Conservation (phyloP, 2,329 filamentous ascomycete species). For the Ramularia collo-cygni region DNA sequence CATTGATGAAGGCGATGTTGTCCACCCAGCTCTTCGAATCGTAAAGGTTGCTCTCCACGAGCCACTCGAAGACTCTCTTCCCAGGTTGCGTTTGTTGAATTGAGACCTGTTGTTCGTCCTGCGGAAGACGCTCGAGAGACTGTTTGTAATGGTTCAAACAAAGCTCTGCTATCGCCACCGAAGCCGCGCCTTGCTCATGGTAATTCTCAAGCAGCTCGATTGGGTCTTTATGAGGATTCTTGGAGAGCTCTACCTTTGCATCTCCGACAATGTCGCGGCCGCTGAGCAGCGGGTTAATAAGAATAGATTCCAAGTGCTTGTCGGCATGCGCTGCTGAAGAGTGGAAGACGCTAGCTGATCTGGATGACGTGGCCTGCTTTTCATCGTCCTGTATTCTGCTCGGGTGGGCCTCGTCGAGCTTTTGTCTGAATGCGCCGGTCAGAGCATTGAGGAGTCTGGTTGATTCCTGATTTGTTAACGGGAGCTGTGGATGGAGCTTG, state of each 20-base stretch:
- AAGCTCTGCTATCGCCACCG: conserved; percentile 31
- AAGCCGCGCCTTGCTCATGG: conserved; percentile 33
- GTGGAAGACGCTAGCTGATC: conserved; percentile 5
- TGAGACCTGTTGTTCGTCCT: conserved; percentile 8
- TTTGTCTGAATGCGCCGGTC: conserved; percentile 56
- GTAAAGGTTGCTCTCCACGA: conserved; percentile 18
- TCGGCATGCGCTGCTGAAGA: conserved; percentile 37
- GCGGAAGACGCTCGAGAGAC: conserved; percentile 12
- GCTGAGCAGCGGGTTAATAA: conserved; percentile 45
- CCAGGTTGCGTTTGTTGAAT: conserved; percentile 20
- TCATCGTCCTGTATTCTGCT: conserved; percentile 6
- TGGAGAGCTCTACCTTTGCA: conserved; percentile 23
- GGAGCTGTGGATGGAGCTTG: conserved; percentile 47
- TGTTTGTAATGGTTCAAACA: conserved; percentile 32
- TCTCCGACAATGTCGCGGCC: conserved; percentile 12
- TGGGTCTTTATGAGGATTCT: conserved; percentile 30
- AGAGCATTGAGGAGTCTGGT: conserved; percentile 54
- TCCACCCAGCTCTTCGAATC: conserved; percentile 17
- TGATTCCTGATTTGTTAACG: conserved; percentile 52
- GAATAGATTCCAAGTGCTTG: conserved; percentile 43
- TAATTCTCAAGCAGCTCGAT: conserved; percentile 36
- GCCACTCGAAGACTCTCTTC: conserved; percentile 24
- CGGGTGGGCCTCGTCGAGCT: conserved; percentile 55
- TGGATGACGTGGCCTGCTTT: no score
- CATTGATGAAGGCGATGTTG: conserved; percentile 15